These are phyloP conservation scores for Calonectria pseudoturangicola DNA, from an alignment of 2,329 filamentous ascomycete species.

Conservation along the genomic window DNA sequence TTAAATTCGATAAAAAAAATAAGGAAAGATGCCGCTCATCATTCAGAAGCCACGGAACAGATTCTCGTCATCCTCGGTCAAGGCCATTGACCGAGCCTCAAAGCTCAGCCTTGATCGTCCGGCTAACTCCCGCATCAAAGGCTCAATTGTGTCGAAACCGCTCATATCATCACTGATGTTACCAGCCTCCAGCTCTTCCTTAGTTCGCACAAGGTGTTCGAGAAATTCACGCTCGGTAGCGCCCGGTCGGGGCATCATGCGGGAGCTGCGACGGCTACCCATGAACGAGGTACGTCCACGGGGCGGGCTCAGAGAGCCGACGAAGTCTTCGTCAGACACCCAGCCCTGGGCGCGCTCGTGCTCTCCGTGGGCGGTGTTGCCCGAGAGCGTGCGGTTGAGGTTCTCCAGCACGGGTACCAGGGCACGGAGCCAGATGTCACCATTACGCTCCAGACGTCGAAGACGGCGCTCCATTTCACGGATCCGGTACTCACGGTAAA, in stretches of 20 bases:
- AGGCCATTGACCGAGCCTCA: constrained; percentile 53
- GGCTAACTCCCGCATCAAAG: constrained; percentile 66
- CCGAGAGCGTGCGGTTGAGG: constrained; percentile 61
- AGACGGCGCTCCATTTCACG: constrained; percentile 69
- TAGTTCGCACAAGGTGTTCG: constrained; percentile 54
- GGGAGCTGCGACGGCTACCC: constrained; percentile 40
- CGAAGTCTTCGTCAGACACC: constrained; percentile 58
- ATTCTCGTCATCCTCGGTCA: constrained; percentile 47
- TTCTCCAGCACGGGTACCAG: constrained; percentile 67
- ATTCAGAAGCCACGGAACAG: constrained; percentile 45
- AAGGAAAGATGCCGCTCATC: constrained; percentile 22
- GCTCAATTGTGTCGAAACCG: constrained; percentile 64
- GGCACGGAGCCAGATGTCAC: constrained; percentile 66
- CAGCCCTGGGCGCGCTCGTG: constrained; percentile 52
- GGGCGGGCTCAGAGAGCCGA: constrained; percentile 35
- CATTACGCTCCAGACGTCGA: constrained; percentile 67
- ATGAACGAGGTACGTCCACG: constrained; percentile 38
- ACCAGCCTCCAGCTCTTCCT: constrained; percentile 52
- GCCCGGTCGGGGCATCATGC: constrained; percentile 51
- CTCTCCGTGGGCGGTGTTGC: constrained; percentile 44
- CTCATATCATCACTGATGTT: constrained; percentile 56
- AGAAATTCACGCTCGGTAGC: constrained; percentile 56
- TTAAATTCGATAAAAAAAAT: background rate
- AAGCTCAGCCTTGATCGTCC: constrained; percentile 54
- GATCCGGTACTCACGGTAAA: constrained; percentile 64